Evolutionary conservation across 1,139 yeast genomes (phyloP), one percentile per base, ranked within the genome.

Genomic region (Pichia kudriavzevii): DNA sequence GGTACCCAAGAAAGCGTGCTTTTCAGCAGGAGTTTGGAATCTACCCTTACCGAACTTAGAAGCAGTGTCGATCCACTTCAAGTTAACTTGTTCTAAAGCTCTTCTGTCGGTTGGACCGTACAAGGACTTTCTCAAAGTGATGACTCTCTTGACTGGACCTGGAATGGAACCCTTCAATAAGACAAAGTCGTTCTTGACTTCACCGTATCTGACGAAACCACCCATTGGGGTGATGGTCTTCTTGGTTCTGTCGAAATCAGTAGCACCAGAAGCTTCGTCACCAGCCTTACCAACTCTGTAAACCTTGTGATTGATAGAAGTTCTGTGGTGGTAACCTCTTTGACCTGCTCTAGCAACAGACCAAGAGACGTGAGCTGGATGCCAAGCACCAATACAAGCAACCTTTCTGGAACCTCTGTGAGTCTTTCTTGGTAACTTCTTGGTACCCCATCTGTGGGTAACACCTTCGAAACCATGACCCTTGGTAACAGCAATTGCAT

Each of bases 391-490:
- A 65, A 91, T 93, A 87, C 99, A 91, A 66, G 98, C 99, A 72
- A 91, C 98, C 87, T 93, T 93, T 81, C 99, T 87, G 68, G 88
- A 79, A 91, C 99, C 99, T 82, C 97, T 87, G 75, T 91, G 99
- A 68, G 99, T 91, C 94, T 91, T 91, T 79, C 99, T 87, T 74
- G 99, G 98, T 61, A 91, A 78, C 79, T 83, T 87, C 91, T 88
- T 93, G 81, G 98, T 91, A 69, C 98, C 98, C 97, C 97, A 91
- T 84, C 99, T 87, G 87, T 87, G 95, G 76, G 98, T 93, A 61
- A 88, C 97, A 87, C 99, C 99, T 74, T 88, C 98, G 84, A 82
- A 85, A 79, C 99, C 99, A 79, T 91, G 94, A 91, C 99, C 99
- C 79, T 83, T 88, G 80, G 98, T 93, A 66, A 93, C 95, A 63